Conservation (phyloP, 257 asterid genomes). For the Nicotiana otophora region DNA sequence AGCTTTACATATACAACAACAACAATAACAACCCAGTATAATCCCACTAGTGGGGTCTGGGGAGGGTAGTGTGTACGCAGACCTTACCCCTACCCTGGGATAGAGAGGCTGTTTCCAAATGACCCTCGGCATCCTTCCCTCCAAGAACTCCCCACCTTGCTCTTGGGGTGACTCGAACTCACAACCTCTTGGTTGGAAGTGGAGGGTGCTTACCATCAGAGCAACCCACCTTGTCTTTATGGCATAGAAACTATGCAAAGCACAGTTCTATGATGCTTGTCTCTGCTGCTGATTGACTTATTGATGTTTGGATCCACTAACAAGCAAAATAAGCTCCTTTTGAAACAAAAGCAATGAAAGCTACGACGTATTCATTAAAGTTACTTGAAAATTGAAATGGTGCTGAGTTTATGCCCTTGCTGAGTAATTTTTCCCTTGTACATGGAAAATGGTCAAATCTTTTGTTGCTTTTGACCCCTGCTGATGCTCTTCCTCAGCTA, state of each 20-base stretch:
- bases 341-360: not conserved
- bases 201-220: too few species aligned
- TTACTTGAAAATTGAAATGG: not conserved
- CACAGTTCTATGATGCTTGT: not conserved
- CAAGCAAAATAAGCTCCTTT: not conserved
- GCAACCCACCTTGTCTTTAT: not conserved
- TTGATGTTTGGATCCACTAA: not conserved
- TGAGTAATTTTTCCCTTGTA: not conserved
- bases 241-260: not conserved
- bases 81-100: too few species aligned
- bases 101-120: too few species aligned
- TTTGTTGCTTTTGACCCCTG: not conserved
- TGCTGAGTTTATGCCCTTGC: not conserved
- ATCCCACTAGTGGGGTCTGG: too few species aligned
- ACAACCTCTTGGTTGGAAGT: too few species aligned
- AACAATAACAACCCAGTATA: too few species aligned
- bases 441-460: not conserved
- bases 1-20: not conserved
- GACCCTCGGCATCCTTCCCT: too few species aligned
- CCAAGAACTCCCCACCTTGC: too few species aligned
- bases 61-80: too few species aligned
- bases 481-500: not conserved
- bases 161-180: too few species aligned
- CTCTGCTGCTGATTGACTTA: not conserved
- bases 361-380: not conserved